Percentiles rank a stretch among this genome's conserved stretches.
phyloP scores from a whole-genome alignment of 164 flowering plant species.

The Magnolia changhungtana region DNA sequence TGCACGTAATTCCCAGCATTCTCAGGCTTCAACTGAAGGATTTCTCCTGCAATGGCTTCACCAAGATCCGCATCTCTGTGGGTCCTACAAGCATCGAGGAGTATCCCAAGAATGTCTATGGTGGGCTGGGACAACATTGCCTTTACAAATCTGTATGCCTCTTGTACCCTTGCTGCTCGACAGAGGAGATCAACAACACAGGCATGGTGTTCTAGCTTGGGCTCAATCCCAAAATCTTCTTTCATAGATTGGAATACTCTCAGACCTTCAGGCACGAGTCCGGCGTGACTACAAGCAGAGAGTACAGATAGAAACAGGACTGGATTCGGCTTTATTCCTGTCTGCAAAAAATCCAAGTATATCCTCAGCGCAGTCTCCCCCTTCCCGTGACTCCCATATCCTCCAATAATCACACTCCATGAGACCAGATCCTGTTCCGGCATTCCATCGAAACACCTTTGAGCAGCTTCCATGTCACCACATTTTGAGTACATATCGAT shows the following conservation, averaged over 20 bases:
- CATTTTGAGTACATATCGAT: conserved; percentile 88
- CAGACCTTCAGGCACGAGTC: conserved; percentile 64
- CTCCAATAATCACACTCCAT: conserved; percentile 70
- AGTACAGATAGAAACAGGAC: conserved; percentile 60
- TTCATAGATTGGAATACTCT: conserved; percentile 51
- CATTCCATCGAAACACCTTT: conserved; percentile 54
- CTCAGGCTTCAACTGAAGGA: conserved; percentile 39
- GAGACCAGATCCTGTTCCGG: conserved; percentile 53
- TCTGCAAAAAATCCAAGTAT: conserved; percentile 38
- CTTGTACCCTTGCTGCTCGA: conserved; percentile 68
- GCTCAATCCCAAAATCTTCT: conserved; percentile 46
- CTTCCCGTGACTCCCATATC: conserved; percentile 75
- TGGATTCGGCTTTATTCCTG: conserved; percentile 57
- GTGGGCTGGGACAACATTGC: conserved; percentile 37
- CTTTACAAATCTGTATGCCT: conserved; percentile 58
- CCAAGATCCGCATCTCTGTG: conserved; percentile 47
- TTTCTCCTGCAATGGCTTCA: conserved; percentile 43
- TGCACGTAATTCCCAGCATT: conserved; percentile 71
- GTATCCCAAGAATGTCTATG: conserved; percentile 60
- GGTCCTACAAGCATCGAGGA: conserved; percentile 68
- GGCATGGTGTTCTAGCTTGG: conserved; percentile 63
- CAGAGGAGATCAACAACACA: conserved; percentile 80
- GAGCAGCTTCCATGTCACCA: conserved; percentile 55
- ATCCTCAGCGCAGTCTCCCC: conserved; percentile 60
- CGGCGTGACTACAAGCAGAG: conserved; percentile 75